Percentiles rank a stretch among this genome's conserved stretches.
Conservation (phyloP, 805 yeast species). For the Yarrowia porcina region DNA sequence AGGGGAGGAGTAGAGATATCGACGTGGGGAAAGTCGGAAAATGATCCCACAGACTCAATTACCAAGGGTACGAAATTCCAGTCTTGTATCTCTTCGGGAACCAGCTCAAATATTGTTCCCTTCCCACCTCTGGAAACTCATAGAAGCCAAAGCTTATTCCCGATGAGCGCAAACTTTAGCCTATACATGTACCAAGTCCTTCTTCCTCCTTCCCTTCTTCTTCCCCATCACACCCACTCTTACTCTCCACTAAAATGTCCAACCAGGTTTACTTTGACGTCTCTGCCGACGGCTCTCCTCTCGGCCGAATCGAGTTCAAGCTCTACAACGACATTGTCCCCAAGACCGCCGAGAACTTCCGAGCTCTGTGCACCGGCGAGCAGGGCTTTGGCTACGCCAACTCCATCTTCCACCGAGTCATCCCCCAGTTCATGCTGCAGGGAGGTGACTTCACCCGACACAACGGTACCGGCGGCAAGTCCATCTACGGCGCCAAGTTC, state of each 20-base stretch:
- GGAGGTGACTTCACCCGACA: constrained; percentile 87
- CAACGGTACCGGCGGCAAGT: constrained; percentile 90
- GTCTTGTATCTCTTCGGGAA: neutral
- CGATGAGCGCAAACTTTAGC: constrained; percentile 22
- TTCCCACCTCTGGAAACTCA: neutral
- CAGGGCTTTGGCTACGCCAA: constrained; percentile 87
- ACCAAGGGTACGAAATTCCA: neutral
- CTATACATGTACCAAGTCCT: neutral
- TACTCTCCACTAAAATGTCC: neutral
- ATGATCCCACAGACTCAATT: neutral
- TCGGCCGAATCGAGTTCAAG: constrained; percentile 83
- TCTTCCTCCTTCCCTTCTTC: neutral
- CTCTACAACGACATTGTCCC: constrained; percentile 89
- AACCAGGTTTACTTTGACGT: constrained; percentile 25
- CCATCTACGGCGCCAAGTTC: constrained; percentile 73
- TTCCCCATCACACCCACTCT: neutral
- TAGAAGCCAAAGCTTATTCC: neutral
- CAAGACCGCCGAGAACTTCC: constrained; percentile 94
- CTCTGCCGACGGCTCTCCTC: constrained; percentile 48
- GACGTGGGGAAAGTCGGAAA: neutral
- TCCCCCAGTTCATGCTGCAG: constrained; percentile 95
- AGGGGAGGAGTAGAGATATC: neutral
- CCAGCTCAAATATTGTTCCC: neutral
- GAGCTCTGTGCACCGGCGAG: constrained; percentile 91
- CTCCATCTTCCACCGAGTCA: constrained; percentile 94